A percentile compares a stretch with the other conserved stretches of the same genome.
Conservation (phyloP, 148 eudicot species). For the Diospyros kaki region DNA sequence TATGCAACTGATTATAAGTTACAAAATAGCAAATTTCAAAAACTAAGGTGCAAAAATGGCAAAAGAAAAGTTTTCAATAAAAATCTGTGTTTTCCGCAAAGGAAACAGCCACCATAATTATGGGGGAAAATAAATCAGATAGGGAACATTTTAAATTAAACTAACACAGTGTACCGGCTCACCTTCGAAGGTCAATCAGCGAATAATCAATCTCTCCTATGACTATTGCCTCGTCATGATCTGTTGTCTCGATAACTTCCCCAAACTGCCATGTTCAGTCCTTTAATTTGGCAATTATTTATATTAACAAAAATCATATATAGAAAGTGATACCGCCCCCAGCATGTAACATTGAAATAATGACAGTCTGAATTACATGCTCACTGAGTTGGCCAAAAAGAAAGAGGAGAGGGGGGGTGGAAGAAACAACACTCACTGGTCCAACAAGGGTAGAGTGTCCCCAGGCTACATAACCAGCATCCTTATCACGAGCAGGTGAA, state of each 20-base stretch:
- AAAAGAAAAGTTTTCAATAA: too few relatives aligned
- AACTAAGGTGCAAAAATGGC: too few relatives aligned
- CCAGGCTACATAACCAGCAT: constrained; percentile 91
- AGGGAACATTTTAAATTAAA: too few relatives aligned
- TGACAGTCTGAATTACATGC: too few relatives aligned
- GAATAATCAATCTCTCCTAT: constrained; percentile 81
- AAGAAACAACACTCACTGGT: constrained; percentile 53
- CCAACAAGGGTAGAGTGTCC: constrained; percentile 93
- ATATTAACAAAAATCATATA: not conserved
- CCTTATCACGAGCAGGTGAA: constrained; percentile 86
- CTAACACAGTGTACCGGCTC: not conserved
- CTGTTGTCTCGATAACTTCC: constrained; percentile 80
- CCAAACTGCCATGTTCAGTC: constrained; percentile 56
- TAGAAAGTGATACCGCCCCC: too few relatives aligned
- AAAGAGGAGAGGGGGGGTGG: not conserved
- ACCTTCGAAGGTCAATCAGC: constrained; percentile 69
- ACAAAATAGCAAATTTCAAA: too few relatives aligned
- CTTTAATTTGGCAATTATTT: not conserved
- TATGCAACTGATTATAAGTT: too few relatives aligned
- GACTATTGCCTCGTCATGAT: constrained; percentile 68
- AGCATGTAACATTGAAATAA: too few relatives aligned
- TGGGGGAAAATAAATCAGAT: too few relatives aligned
- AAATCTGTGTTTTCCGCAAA: too few relatives aligned
- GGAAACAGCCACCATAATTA: too few relatives aligned
- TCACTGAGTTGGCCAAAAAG: not conserved